Evolutionary conservation across 495 filamentous ascomycete genomes (phyloP).

Genomic region (Aspergillus avenaceus): DNA sequence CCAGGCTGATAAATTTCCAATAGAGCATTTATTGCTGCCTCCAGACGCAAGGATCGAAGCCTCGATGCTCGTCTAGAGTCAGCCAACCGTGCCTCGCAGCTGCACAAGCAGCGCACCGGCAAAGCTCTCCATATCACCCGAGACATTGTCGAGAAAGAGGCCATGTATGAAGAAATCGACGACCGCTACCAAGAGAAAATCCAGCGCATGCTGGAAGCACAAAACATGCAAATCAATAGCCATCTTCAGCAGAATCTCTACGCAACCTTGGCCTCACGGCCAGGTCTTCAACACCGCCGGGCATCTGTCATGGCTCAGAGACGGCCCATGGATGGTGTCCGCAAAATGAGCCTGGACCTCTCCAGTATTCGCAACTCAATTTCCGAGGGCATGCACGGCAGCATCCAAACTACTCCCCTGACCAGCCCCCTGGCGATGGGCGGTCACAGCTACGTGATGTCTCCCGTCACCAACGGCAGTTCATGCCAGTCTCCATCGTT

Average conservation of each 20-base stretch:
- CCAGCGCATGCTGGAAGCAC: slow-evolving; percentile 38
- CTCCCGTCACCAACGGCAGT: slow-evolving; percentile 25
- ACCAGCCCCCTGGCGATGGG: slow-evolving; percentile 23
- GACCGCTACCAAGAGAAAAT: slow-evolving; percentile 53
- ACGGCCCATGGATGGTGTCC: slow-evolving; percentile 26
- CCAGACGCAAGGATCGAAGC: slow-evolving; percentile 82
- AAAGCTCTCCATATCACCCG: slow-evolving; percentile 78
- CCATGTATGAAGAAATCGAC: slow-evolving; percentile 98
- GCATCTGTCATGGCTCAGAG: slow-evolving; percentile 24
- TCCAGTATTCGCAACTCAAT: slow-evolving; percentile 30
- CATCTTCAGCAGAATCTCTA: slow-evolving; percentile 39
- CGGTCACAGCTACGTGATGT: slow-evolving; percentile 25
- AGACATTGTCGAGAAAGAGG: slow-evolving; percentile 85
- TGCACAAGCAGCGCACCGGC: slow-evolving; percentile 87
- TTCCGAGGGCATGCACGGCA: slow-evolving; percentile 22
- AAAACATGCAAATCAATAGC: slow-evolving; percentile 40
- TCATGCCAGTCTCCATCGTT: slow-evolving; percentile 24
- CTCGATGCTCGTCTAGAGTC: slow-evolving; percentile 89
- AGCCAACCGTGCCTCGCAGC: slow-evolving; percentile 78
- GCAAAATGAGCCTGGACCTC: slow-evolving; percentile 42
- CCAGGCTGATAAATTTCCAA: neutral
- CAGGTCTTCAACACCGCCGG: slow-evolving; percentile 19
- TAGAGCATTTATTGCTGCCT: slow-evolving; percentile 92
- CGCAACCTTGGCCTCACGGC: slow-evolving; percentile 25
- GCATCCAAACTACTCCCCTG: slow-evolving; percentile 20